These are phyloP conservation scores for Aspergillus fijiensis DNA, from an alignment of 2,329 filamentous ascomycete genomes.

Conservation along the genomic window DNA sequence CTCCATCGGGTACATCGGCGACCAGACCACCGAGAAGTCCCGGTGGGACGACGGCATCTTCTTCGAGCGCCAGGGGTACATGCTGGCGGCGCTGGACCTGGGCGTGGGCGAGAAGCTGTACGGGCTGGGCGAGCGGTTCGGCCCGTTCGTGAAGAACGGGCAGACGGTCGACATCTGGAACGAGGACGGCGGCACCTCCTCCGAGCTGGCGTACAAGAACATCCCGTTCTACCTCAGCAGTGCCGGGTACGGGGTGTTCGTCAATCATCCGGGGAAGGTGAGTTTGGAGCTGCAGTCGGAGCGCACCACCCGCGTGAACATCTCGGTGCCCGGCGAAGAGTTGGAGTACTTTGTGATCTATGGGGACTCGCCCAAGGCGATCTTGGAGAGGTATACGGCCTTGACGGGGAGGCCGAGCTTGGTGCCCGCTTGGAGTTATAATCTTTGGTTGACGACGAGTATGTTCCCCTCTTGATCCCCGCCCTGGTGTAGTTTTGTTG, in stretches of 20 bases:
- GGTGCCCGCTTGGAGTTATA: slow-evolving; percentile 72
- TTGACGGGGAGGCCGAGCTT: slow-evolving; percentile 65
- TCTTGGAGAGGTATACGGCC: slow-evolving; percentile 65
- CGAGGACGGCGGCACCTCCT: slow-evolving; percentile 51
- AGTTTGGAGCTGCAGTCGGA: slow-evolving; percentile 74
- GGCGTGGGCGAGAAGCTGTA: slow-evolving; percentile 64
- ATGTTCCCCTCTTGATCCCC: background rate
- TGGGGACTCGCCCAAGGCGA: slow-evolving; percentile 69
- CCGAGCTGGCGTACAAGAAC: slow-evolving; percentile 43
- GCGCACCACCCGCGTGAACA: slow-evolving; percentile 68
- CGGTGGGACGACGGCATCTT: slow-evolving; percentile 37
- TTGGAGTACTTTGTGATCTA: slow-evolving; percentile 74
- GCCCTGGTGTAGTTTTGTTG: background rate
- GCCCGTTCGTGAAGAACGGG: slow-evolving; percentile 73
- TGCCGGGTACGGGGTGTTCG: slow-evolving; percentile 73
- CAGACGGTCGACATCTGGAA: slow-evolving; percentile 67
- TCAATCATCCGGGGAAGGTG: slow-evolving; percentile 68
- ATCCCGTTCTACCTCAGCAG: slow-evolving; percentile 50
- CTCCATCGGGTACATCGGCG: slow-evolving; percentile 42
- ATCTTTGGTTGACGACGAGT: slow-evolving; percentile 70
- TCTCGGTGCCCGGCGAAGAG: slow-evolving; percentile 66
- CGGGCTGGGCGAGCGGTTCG: slow-evolving; percentile 74
- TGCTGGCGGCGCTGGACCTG: slow-evolving; percentile 41
- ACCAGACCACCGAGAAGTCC: slow-evolving; percentile 34
- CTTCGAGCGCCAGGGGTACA: slow-evolving; percentile 40